Base-by-base conservation (phyloP, 768 basidiomycete genomes). In the Kwoniella europaea region DNA sequence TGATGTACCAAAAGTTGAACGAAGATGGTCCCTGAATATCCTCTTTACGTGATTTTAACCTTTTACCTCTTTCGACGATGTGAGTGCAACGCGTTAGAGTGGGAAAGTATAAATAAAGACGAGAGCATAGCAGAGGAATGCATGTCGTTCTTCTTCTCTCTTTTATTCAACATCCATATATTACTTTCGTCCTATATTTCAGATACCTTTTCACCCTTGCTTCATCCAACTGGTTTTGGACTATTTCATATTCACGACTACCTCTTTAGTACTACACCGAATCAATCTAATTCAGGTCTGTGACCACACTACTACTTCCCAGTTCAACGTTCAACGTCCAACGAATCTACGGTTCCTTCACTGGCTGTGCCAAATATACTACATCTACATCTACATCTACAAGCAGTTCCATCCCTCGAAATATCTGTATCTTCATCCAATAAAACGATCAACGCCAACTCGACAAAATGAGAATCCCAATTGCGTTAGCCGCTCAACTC, bases 401-500 rank as follows among this genome's bases (percentile, higher is more conserved):
- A 50, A 50, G 18, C 46, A 50, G 12, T 6, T 16, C 46, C 18
- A 35, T 9, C 6, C 3, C 35, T 50, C 12, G 46, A 50, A 10
- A 4, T 9, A 50, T 50, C 46, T 18, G 16, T 50, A 50, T 18
- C 6, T 15, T 50, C 3, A 50, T 50, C 46, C 4, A 50, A 5
- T 18, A 50, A 10, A 10, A 3, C 9, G 18, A 50, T 15, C 9
- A 13, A 50, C 12, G 13, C 12, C 10, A 10, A 16, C 18, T 3
- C 18, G 18, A 18, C 46, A 60, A 58, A 35, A 67, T 67, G 65
- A 55, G 65, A 59, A 56, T 67, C 20, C 65, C 65, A 10, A 43
- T 67, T 20, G 35, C 43, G 13, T 44, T 57, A 35, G 65, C 65
- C 59, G 65, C 65, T 52, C 65, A 67, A 46, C 27, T 68, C n/a